phyloP scores from a whole-genome alignment of 2,329 filamentous ascomycete genomes.

The Allantophomopsis lycopodina region DNA sequence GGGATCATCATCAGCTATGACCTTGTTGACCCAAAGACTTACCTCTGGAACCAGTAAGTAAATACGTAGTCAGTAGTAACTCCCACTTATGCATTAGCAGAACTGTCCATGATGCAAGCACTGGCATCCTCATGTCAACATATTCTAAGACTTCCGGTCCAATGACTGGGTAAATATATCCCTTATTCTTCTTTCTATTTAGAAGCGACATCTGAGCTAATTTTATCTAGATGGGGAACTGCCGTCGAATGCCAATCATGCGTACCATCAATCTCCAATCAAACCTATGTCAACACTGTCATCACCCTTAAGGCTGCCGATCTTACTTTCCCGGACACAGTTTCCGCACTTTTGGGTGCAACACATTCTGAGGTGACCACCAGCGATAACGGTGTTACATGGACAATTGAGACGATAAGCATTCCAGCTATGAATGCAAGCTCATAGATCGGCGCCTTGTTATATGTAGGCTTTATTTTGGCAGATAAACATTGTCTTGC shows the following conservation, averaged over 20 bases:
- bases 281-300: not conserved
- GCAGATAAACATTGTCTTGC: too few species aligned
- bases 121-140: too few species aligned
- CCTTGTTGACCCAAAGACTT: conserved; percentile 9
- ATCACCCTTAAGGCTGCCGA: not conserved
- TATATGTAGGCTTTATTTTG: too few species aligned
- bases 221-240: not conserved
- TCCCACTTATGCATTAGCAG: too few species aligned
- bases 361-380: not conserved
- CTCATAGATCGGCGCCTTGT: too few species aligned
- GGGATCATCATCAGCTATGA: conserved; percentile 15
- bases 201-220: too few species aligned
- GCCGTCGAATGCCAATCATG: not conserved
- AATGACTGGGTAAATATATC: too few species aligned
- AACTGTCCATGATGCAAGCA: too few species aligned
- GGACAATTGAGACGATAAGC: conserved; percentile 4
- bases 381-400: not conserved
- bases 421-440: too few species aligned
- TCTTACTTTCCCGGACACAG: not conserved
- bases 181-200: too few species aligned
- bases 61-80: too few species aligned
- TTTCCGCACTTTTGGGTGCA: not conserved
- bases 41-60: conserved; percentile 10
- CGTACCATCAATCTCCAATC: not conserved
- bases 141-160: too few species aligned